phyloP scores from a whole-genome alignment of 371 early-diverging fungal genomes.

The Zychaea mexicana region DNA sequence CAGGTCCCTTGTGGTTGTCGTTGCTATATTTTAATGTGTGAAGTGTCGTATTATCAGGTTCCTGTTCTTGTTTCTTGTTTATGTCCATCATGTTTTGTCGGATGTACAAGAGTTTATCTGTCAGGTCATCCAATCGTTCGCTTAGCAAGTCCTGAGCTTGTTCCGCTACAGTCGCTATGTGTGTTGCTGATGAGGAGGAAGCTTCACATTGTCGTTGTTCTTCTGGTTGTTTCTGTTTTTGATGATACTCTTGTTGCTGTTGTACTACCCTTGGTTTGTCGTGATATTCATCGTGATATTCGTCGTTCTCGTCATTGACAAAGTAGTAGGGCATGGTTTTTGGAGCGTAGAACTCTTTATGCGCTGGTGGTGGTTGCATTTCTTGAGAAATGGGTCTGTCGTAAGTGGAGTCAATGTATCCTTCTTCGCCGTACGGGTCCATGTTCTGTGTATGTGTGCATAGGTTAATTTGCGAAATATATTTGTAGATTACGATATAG shows the following conservation, averaged over 20 bases:
- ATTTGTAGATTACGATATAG: no score
- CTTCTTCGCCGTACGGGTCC: constrained; percentile 38
- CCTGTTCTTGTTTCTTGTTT: constrained; percentile 11
- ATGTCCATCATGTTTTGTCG: constrained; percentile 38
- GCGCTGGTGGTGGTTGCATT: constrained; percentile 28
- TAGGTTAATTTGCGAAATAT: background rate
- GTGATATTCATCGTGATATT: background rate
- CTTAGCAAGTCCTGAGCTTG: constrained; percentile 31
- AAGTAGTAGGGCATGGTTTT: constrained; percentile 25
- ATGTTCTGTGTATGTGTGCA: constrained; percentile 13
- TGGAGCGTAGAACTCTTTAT: constrained; percentile 33
- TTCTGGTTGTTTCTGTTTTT: background rate
- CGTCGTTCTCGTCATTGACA: constrained; percentile 5
- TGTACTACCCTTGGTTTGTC: background rate
- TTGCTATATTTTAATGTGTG: constrained; percentile 10
- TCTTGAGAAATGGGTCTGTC: constrained; percentile 32
- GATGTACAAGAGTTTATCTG: constrained; percentile 38
- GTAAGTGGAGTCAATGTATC: constrained; percentile 17
- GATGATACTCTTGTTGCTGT: background rate
- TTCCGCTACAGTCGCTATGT: background rate
- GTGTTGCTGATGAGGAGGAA: constrained; percentile 3
- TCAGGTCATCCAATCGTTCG: constrained; percentile 36
- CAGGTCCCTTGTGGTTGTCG: background rate
- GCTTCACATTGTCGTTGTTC: background rate
- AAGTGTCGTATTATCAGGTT: constrained; percentile 22